Conservation (phyloP, 2,329 filamentous ascomycete species). For the Microcera coccophila region DNA sequence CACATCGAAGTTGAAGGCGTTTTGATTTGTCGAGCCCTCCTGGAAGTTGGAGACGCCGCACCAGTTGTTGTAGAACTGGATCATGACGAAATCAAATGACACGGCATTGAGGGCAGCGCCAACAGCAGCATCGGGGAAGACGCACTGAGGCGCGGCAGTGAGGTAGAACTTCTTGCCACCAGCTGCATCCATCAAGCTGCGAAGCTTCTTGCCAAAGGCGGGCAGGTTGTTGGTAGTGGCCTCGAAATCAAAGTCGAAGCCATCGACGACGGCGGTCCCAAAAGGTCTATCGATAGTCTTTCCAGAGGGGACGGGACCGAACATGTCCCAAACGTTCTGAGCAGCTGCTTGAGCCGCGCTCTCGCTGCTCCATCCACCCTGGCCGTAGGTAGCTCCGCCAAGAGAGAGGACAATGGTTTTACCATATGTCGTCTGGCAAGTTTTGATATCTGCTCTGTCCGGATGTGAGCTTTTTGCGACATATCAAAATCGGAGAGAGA, state of each 20-base stretch:
- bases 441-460: constrained; percentile 46
- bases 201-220: constrained; percentile 57
- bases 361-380: constrained; percentile 60
- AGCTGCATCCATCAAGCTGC: constrained; percentile 50
- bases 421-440: constrained; percentile 58
- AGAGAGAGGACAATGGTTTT: constrained; percentile 72
- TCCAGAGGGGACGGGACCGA: constrained; percentile 52
- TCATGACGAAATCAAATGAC: constrained; percentile 56
- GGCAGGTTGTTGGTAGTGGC: constrained; percentile 55
- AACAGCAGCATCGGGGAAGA: constrained; percentile 59
- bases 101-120: constrained; percentile 55
- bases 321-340: constrained; percentile 64
- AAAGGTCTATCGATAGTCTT: constrained; percentile 59
- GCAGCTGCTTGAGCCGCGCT: constrained; percentile 53
- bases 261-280: constrained; percentile 61
- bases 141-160: constrained; percentile 65
- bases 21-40: constrained; percentile 40
- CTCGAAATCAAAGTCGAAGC: constrained; percentile 77
- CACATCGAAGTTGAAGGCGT: constrained; percentile 57
- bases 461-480: background rate
- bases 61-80: constrained; percentile 68
- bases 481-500: background rate
- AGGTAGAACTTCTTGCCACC: constrained; percentile 57
- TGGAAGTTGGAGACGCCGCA: constrained; percentile 56
- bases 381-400: constrained; percentile 65